Base-by-base conservation (phyloP, 2,329 filamentous ascomycete species). In the Cryphonectria naterciae region DNA sequence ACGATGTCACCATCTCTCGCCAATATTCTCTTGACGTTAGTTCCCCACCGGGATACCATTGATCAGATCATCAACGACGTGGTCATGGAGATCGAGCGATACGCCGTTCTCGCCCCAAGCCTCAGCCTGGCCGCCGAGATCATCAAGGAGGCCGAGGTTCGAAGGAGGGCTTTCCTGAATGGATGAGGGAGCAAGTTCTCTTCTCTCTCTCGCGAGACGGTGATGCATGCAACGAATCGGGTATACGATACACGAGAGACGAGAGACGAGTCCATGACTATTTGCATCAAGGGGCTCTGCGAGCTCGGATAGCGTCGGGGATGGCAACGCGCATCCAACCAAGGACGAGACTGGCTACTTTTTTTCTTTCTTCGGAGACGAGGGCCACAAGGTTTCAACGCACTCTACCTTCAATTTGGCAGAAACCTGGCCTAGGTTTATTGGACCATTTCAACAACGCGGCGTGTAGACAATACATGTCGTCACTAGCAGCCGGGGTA, bases 21-120 rank as follows among this genome's bases (percentile, higher is more conserved):
- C 35, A 86, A 84, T 65, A 89, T 95, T 56, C 83, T 95, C 78
- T 73, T 87, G 65, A 85, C 83, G 2, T 77, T 90, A 35, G 84
- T 89, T 4, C 83, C 87, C 41, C 84, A 86, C 73, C 83, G 85
- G 68, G 86, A 89, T 73, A 85, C 89, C 49, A 88, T 95, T 75
- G 92, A 95, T 79, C 86, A 88, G 70, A 93, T 95, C 75, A 93
- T 95, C 80, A 90, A 90, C 76, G 89, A 93, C 70, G 92, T 95
- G 63, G 88, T 95, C 62, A 83, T 89, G 72, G 93, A 95, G 77
- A 89, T 95, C 72, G 91, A 93, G 78, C 86, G 89, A 74, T 92
- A 94, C 78, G 88, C 91, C 0, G 88, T 91, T 74, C 83, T 96
- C 43, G 92, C 93, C 3, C 93, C 93, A 7, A 95, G 92, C 77